phyloP scores from a whole-genome alignment of 129 eudicot species.

The Erigeron canadensis region DNA sequence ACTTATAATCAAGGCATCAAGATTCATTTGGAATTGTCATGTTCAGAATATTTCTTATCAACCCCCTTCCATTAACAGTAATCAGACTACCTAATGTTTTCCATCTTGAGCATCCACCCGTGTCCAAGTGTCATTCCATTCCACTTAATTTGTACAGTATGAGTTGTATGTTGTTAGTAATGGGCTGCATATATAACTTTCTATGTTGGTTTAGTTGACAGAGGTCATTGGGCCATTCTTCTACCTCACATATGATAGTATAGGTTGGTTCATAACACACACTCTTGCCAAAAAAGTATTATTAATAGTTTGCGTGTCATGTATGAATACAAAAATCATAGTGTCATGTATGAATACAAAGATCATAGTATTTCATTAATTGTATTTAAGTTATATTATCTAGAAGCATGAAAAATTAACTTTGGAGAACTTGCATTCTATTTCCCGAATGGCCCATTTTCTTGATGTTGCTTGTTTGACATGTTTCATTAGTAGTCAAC shows the following conservation, averaged over 20 bases:
- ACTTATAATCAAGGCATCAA: not conserved
- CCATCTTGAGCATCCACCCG: conserved; percentile 1
- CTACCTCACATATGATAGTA: not conserved
- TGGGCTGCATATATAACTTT: not conserved
- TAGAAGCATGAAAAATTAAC: not conserved
- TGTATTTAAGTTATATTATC: not conserved
- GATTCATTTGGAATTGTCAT: not conserved
- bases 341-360: not conserved
- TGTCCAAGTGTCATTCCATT: conserved; percentile 2
- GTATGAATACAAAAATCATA: not conserved
- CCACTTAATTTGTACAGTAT: not conserved
- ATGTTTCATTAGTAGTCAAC: not conserved
- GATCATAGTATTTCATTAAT: not conserved
- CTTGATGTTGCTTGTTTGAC: not conserved
- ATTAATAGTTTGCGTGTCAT: not conserved
- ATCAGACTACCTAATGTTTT: not conserved
- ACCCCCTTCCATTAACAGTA: not conserved
- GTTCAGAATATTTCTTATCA: not conserved
- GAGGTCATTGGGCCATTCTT: not conserved
- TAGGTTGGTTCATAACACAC: not conserved
- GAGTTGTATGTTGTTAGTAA: not conserved
- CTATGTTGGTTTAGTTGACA: not conserved
- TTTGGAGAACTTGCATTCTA: not conserved
- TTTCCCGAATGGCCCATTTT: too few species aligned
- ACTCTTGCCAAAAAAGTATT: not conserved